Base-by-base conservation (phyloP, 2,329 filamentous ascomycete species). In the Diaporthe citriasiana region DNA sequence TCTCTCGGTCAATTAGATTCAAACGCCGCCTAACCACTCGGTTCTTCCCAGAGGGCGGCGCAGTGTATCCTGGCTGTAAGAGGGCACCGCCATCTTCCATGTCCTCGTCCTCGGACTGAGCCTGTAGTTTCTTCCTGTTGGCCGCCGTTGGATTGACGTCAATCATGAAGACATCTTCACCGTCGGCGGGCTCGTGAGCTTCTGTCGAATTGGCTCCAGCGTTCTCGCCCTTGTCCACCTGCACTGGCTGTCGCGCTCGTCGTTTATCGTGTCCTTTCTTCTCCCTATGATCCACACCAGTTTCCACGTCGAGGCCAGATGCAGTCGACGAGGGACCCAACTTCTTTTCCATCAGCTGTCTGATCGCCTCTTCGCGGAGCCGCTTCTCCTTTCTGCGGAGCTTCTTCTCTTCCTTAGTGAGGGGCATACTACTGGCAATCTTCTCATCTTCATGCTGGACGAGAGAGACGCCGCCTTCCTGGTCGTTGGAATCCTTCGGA, bases 21-120 rank as follows among this genome's bases (percentile, higher is more conserved):
- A 79, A 71, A 9, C 80, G 79, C 22, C 82, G 79, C 35, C 80
- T 79, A n/a, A 72, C 76, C n/a, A 55, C 33, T 10, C 80, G 78
- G 73, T 80, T 81, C 60, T 79, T 76, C 0, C 77, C 78, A 50
- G 73, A 72, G 15, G 73, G 73, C 3, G 73, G 59, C 13, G 59
- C 69, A 38, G 73, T 72, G 47, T 65, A 59, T 22, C 68, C 69
- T 50, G 69, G 25, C 77, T 50, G 19, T 50, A 60, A 40, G 57
- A 47, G 73, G 4, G 73, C 73, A 3, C 73, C 73, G 25, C 73
- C 72, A 7, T 70, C 70, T 15, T 74, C 66, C 45, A 65, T 74
- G 9, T 72, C 73, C 57, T 75, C 60, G 42, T 75, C 72, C 19
- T 74, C 72, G 47, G 73, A 72, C 25, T 30, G 40, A 45, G 27